phyloP scores from a whole-genome alignment of 1,139 yeast genomes.

The Zygoascus sp. region DNA sequence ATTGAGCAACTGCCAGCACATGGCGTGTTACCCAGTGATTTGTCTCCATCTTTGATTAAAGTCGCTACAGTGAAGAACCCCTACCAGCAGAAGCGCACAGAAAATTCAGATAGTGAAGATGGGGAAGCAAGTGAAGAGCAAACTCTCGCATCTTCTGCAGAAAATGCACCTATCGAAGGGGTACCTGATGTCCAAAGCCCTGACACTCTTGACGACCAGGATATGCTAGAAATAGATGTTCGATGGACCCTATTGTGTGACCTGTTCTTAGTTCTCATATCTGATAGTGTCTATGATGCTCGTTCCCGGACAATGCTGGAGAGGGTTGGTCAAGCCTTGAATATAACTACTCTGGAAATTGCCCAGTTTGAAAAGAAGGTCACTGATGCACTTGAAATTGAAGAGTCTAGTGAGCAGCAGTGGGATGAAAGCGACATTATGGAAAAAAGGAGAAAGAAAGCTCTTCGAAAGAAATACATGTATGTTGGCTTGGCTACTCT shows the following conservation, averaged over 20 bases:
- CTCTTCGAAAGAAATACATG: slow-evolving; percentile 64
- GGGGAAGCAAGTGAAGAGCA: slow-evolving; percentile 12
- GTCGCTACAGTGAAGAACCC: slow-evolving; percentile 31
- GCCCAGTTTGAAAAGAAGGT: slow-evolving; percentile 87
- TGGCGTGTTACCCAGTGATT: slow-evolving; percentile 71
- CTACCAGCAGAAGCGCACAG: slow-evolving; percentile 17
- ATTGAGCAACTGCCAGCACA: slow-evolving; percentile 81
- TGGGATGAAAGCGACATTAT: slow-evolving; percentile 72
- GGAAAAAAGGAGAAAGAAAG: slow-evolving; percentile 62
- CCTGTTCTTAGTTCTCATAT: slow-evolving; percentile 67
- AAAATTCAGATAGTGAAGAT: slow-evolving; percentile 1
- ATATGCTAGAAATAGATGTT: slow-evolving; percentile 60
- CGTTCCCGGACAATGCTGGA: slow-evolving; percentile 75
- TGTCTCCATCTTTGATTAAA: slow-evolving; percentile 48
- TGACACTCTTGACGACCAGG: slow-evolving; percentile 36
- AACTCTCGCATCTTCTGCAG: slow-evolving; percentile 12
- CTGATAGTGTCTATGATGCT: slow-evolving; percentile 86
- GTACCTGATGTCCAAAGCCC: slow-evolving; percentile 31
- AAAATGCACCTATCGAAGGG: slow-evolving; percentile 13
- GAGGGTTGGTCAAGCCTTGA: slow-evolving; percentile 58
- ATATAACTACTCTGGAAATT: slow-evolving; percentile 59
- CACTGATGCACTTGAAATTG: slow-evolving; percentile 85
- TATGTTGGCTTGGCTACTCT: slow-evolving; percentile 93
- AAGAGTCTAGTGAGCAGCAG: slow-evolving; percentile 65
- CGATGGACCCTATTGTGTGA: slow-evolving; percentile 95